Percentiles rank a stretch among this genome's conserved stretches.
phyloP scores from a whole-genome alignment of 805 yeast species.

The Maudiozyma serrabonitensis region DNA sequence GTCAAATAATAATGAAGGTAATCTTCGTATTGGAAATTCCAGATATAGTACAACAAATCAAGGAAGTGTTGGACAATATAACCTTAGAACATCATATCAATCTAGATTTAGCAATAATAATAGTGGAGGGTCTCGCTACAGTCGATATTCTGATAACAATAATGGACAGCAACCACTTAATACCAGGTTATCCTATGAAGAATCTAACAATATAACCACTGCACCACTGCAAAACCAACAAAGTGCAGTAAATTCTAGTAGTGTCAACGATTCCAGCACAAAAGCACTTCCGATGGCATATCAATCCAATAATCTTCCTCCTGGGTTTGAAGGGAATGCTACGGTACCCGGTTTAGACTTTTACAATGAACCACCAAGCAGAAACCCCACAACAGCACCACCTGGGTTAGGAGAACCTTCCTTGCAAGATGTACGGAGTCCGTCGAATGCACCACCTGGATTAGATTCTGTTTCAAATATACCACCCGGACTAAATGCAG shows the following conservation, averaged over 20 bases:
- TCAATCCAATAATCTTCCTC: neutral
- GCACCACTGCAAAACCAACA: too few species aligned
- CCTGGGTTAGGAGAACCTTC: conserved; percentile 1
- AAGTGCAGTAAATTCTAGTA: neutral
- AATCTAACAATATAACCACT: too few species aligned
- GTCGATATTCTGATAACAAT: neutral
- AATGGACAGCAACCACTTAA: neutral
- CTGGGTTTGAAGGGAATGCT: neutral
- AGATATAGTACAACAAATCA: neutral
- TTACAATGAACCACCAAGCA: neutral
- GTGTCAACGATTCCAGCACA: neutral
- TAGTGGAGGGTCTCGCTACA: neutral
- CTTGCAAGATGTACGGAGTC: too few species aligned
- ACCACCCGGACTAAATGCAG: too few species aligned
- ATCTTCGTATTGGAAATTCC: neutral
- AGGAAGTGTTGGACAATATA: neutral
- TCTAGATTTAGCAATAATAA: neutral
- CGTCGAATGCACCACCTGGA: conserved; percentile 2
- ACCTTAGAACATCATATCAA: neutral
- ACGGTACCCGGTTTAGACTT: neutral
- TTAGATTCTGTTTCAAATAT: neutral
- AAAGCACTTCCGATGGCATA: neutral
- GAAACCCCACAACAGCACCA: neutral
- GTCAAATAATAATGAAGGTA: neutral
- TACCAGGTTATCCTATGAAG: too few species aligned